Evolutionary conservation across 768 basidiomycete genomes (phyloP).

Genomic region (Boletus subcaerulescens): DNA sequence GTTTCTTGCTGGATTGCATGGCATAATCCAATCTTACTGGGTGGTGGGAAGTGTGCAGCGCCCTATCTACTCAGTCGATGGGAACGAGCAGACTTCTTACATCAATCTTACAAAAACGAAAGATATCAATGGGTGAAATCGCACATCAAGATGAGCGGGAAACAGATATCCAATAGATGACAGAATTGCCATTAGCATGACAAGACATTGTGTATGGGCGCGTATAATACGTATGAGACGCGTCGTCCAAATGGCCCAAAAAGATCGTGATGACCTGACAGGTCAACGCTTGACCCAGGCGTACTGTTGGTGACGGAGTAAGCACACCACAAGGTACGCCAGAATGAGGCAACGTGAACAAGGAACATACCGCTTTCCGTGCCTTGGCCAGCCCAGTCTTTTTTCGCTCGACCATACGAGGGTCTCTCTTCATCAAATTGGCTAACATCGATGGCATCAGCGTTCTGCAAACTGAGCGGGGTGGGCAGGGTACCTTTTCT

Average conservation of each 20-base stretch:
- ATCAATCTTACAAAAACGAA: too few species aligned
- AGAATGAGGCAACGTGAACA: not conserved
- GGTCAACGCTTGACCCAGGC: slow-evolving; percentile 86
- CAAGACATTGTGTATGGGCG: too few species aligned
- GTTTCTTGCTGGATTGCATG: too few species aligned
- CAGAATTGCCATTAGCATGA: too few species aligned
- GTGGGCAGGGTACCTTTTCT: slow-evolving; percentile 53
- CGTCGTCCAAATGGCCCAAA: not conserved
- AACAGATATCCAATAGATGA: too few species aligned
- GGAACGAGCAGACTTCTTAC: too few species aligned
- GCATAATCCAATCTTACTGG: too few species aligned
- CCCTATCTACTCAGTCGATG: too few species aligned
- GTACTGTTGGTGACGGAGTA: slow-evolving; percentile 47
- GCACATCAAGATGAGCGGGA: too few species aligned
- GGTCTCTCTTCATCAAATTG: slow-evolving; percentile 84
- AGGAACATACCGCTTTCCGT: slow-evolving; percentile 74
- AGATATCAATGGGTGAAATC: too few species aligned
- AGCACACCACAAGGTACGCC: not conserved
- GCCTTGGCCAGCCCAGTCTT: slow-evolving; percentile 93
- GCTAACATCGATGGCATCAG: slow-evolving; percentile 43
- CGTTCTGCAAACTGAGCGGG: not conserved
- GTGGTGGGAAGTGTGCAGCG: too few species aligned
- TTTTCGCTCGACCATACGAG: slow-evolving; percentile 97
- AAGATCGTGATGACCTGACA: not conserved
- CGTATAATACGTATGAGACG: not conserved